Evolutionary conservation across 257 asterid genomes (phyloP), one percentile per base, ranked within the genome.

Genomic region (Euphrasia confusa): DNA sequence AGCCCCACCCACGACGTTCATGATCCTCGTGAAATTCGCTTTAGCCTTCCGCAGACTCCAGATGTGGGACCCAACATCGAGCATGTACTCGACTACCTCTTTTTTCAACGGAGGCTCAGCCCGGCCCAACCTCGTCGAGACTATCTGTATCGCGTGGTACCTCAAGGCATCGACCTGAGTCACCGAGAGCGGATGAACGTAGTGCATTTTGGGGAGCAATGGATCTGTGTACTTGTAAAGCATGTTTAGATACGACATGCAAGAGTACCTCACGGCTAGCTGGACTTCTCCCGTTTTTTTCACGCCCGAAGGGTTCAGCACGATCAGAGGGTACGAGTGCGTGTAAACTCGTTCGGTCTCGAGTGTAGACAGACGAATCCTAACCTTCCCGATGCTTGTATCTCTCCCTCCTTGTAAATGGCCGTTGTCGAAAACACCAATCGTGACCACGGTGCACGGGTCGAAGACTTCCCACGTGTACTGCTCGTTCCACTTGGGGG

Each of bases 401-500:
- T 83, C 91, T 58, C 69, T 80, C 6, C 81, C 78, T 0, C 86
- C 86, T 64, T 78, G 90, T 2, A 81, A 58, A 65, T 82, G 84
- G 0, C 95, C 92, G 27, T 86, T 89, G 56, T 89, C 96, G 3
- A 83, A 82, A 30, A 83, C 93, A 0, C 85, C 85, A 0, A 89
- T 33, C 2, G 95, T 89, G 67, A 89, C 76, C 49, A 84, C 90
- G 0, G 96, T 89, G 39, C 95, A 86, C 2, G 90, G 95, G 69
- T 89, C 96, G 42, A 68, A 84, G 0, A 89, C 96, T 60, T 89
- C 96, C 95, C 95, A 89, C 0, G 96, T 89, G 67, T 89, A 89
- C 74, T 89, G 95, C 74, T 89, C 97, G 27, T 89, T 84, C 95
- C 95, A 89, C 67, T 58, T 83, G 3, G 93, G 95, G 8, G 91